Percentiles rank a stretch among this genome's conserved stretches.
phyloP scores from a whole-genome alignment of 2,329 filamentous ascomycete species.

The Aureobasidium sp. region DNA sequence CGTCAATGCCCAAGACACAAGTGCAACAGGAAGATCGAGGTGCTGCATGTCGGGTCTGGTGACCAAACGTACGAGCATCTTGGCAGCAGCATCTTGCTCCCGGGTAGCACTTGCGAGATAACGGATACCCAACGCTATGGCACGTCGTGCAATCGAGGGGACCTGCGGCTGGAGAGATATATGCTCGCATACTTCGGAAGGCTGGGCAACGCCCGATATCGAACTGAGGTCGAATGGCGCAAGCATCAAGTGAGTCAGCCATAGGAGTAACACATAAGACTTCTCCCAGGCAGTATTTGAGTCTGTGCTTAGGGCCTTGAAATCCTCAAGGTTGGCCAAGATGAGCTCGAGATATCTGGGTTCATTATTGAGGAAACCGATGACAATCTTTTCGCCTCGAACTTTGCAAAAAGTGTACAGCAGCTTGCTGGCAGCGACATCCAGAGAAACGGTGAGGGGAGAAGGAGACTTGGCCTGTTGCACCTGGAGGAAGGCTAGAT shows the following conservation, averaged over 20 bases:
- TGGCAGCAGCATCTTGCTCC: conserved; percentile 81
- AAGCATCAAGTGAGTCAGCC: conserved; percentile 53
- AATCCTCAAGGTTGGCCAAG: conserved; percentile 64
- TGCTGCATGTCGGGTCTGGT: conserved; percentile 83
- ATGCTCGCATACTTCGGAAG: conserved; percentile 42
- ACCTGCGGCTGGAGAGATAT: conserved; percentile 53
- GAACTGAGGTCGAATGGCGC: conserved; percentile 86
- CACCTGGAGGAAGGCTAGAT: conserved; percentile 57
- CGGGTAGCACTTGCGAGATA: conserved; percentile 74
- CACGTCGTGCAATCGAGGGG: conserved; percentile 62
- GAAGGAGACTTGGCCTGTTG: conserved; percentile 18
- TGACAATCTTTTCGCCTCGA: conserved; percentile 84
- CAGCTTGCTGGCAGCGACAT: conserved; percentile 67
- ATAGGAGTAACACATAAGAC: conserved; percentile 77
- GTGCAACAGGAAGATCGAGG: conserved; percentile 59
- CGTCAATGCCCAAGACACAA: conserved; percentile 65
- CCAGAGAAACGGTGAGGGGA: conserved; percentile 34
- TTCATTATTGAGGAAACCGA: conserved; percentile 86
- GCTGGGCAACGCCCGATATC: conserved; percentile 56
- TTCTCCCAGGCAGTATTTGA: conserved; percentile 62
- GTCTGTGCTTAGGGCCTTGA: conserved; percentile 28
- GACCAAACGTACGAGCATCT: conserved; percentile 72
- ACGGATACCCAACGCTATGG: conserved; percentile 63
- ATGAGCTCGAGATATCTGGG: conserved; percentile 76
- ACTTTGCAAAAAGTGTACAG: conserved; percentile 93